Conservation (phyloP, 208 protist genomes). For the Angomonas ambiguus region DNA sequence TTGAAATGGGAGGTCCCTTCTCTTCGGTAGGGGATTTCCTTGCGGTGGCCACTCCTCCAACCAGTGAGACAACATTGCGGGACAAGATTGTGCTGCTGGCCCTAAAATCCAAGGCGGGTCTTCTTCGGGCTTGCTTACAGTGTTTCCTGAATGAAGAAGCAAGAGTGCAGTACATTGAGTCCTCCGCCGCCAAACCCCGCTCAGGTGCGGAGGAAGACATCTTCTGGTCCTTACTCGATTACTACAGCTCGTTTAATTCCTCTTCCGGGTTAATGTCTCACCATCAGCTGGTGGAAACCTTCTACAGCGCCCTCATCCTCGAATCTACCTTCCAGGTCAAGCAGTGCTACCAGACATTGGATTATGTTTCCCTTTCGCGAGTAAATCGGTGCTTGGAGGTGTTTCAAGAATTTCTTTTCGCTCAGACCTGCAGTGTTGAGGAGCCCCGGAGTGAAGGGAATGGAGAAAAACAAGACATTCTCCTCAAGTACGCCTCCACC, state of each 20-base stretch:
- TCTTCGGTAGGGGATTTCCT: background rate
- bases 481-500: conserved; percentile 55
- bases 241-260: conserved; percentile 55
- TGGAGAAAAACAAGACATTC: conserved; percentile 17
- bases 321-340: conserved; percentile 69
- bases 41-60: background rate
- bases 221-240: conserved; percentile 48
- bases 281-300: conserved; percentile 30
- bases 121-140: conserved; percentile 54
- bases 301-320: conserved; percentile 67
- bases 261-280: conserved; percentile 34
- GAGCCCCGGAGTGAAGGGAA: background rate
- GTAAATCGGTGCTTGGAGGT: conserved; percentile 72
- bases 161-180: conserved; percentile 52
- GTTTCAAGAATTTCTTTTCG: conserved; percentile 73
- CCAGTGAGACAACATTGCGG: background rate
- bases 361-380: conserved; percentile 29
- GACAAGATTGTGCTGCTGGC: conserved; percentile 12
- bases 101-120: conserved; percentile 11
- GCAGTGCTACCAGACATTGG: conserved; percentile 31
- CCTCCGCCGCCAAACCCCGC: conserved; percentile 32
- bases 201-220: conserved; percentile 41
- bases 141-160: conserved; percentile 62
- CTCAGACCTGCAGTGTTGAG: conserved; percentile 4
- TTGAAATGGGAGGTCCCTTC: background rate